Evolutionary conservation across 768 basidiomycete species (phyloP), one percentile per base, ranked within the genome.

Genomic region (Pulveroboletus sp.): DNA sequence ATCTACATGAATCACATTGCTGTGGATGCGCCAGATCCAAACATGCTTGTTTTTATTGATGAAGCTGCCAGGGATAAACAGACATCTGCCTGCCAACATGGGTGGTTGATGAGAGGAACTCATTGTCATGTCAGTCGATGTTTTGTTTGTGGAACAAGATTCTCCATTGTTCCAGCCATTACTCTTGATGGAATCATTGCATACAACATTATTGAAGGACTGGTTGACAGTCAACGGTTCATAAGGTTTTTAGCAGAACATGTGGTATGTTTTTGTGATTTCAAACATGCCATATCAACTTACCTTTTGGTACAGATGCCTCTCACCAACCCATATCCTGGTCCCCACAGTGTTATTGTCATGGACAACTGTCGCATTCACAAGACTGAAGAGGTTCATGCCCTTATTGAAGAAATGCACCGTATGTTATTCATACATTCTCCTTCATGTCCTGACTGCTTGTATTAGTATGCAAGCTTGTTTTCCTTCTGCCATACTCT

Each of bases 41-140:
- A 54, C 16, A 63, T 61, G 62, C 51, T 65, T 2, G 26, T 65
- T 22, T 66, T 63, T 34, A 24, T 50, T n/a, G 56, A 65, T 40
- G 52, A 65, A 29, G 53, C 56, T 23, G n/a, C n/a, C n/a, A n/a
- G n/a, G n/a, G n/a, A n/a, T n/a, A n/a, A n/a, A n/a, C n/a, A n/a
- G n/a, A n/a, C 43, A 8, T 14, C 35, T 26, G 50, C 8, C 14
- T 27, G 20, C n/a, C 24, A 34, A 32, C 27, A 20, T 41, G 29
- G 27, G 29, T 16, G 3, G 9, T 46, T 17, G 27, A 6, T 4
- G 9, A 43, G 24, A 24, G 47, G 52, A 6, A 20, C 29, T 1
- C 5, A 43, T 4, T 57, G 54, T 13, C 10, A 31, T 3, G 35
- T 46, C n/a, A 24, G 49, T 20, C 29, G 36, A 32, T 2, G 17